Evolutionary conservation across 164 flowering plant genomes (phyloP).

Genomic region (Nymphaea colorata): DNA sequence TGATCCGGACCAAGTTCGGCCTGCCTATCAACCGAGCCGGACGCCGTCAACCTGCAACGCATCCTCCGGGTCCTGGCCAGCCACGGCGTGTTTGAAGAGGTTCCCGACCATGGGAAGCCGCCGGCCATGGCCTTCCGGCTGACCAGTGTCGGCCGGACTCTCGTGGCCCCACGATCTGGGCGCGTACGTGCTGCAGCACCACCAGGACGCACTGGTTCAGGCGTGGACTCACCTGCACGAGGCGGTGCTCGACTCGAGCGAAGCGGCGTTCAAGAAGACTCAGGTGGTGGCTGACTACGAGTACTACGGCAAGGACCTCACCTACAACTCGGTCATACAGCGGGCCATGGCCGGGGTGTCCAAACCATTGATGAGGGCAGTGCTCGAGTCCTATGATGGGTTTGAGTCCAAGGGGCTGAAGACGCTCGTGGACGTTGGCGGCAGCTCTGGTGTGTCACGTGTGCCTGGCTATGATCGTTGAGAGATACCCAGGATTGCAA

Average conservation of each 20-base stretch:
- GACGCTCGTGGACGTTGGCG: constrained; percentile 65
- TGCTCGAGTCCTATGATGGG: constrained; percentile 51
- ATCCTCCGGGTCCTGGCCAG: too few relatives aligned
- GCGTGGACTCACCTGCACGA: constrained; percentile 55
- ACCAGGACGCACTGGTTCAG: constrained; percentile 46
- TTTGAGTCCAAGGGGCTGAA: constrained; percentile 45
- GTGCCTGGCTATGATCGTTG: too few relatives aligned
- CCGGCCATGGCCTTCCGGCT: too few relatives aligned
- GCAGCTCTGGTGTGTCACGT: constrained; percentile 81
- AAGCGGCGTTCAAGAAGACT: constrained; percentile 50
- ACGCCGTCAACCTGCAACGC: constrained; percentile 30
- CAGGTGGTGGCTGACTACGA: constrained; percentile 21
- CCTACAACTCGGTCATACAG: too few relatives aligned
- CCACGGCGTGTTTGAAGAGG: too few relatives aligned
- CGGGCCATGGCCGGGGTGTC: constrained; percentile 10
- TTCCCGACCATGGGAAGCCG: too few relatives aligned
- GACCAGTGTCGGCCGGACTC: background rate
- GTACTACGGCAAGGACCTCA: too few relatives aligned
- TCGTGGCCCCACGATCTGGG: constrained; percentile 45
- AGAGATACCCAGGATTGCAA: too few relatives aligned
- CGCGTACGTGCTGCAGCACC: constrained; percentile 66
- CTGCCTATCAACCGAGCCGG: background rate
- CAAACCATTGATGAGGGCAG: constrained; percentile 59
- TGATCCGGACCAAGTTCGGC: constrained; percentile 30
- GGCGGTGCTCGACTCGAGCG: constrained; percentile 40